Evolutionary conservation across 2,329 filamentous ascomycete genomes (phyloP), one percentile per base, ranked within the genome.

Genomic region (Dendrostoma leiphaemia): DNA sequence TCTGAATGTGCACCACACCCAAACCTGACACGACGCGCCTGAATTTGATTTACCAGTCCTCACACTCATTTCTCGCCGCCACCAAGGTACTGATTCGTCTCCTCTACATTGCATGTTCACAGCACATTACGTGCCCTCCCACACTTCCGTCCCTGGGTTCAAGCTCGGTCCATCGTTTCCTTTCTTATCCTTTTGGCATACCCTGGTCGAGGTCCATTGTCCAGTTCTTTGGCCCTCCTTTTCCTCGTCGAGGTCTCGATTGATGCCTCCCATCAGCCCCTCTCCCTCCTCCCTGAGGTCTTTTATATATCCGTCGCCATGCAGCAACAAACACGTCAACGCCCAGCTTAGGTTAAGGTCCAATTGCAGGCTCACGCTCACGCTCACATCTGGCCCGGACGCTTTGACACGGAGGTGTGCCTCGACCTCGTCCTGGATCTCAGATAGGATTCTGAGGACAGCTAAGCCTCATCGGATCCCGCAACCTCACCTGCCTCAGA

Each of bases 391-490:
- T 34, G 38, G 35, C 24, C 17, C 24, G 24, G 26, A 40, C 34
- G 24, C 43, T 46, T 23, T 45, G 50, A 26, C 41, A 28, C 49
- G 37, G 23, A 44, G 24, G 23, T 32, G 24, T 49, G 54, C 47
- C 23, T 46, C 41, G 29, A 41, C 31, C 23, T 38, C 31, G 45
- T n/a, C 49, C 12, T 51, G 19, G 35, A 32, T 29, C 19, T 41
- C 28, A 15, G 26, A 24, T 17, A 24, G n/a, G 41, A 61, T 58
- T 59, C 52, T 64, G 51, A 67, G 65, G 67, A 64, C 68, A 70
- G 66, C 60, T 69, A 65, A 64, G 59, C 66, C 63, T 60, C 65
- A 63, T 55, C 59, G 34, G 38, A 44, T 44, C 21, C 8, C n/a
- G 13, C 40, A 37, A 12, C 31, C 29, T 51, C 38, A 21, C 32